Evolutionary conservation across 495 filamentous ascomycete species (phyloP).

Genomic region (Neurospora cerealis): DNA sequence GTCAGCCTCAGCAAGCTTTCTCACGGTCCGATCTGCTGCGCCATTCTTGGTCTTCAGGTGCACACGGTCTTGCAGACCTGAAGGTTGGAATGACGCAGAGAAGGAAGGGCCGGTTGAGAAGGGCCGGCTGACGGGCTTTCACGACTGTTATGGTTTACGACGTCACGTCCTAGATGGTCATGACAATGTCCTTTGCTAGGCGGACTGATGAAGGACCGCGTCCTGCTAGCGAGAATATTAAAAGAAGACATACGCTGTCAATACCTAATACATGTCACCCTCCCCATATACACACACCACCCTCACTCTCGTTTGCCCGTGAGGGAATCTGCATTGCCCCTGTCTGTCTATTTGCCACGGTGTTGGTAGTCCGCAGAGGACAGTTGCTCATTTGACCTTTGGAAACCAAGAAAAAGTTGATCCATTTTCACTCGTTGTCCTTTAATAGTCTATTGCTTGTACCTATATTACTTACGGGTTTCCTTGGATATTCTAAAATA

Average conservation of each 20-base stretch:
- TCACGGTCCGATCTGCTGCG: background rate
- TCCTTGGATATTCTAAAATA: background rate
- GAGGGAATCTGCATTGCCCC: background rate
- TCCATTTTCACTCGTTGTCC: background rate
- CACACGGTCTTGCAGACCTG: background rate
- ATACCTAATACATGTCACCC: constrained; percentile 8
- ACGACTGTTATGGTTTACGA: constrained; percentile 33
- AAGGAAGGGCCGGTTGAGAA: background rate
- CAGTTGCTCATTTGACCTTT: background rate
- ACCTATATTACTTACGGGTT: background rate
- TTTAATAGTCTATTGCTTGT: background rate
- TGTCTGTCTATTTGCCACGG: background rate
- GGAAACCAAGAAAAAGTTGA: background rate
- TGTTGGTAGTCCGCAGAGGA: background rate
- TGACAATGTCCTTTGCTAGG: constrained; percentile 16
- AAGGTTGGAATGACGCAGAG: background rate
- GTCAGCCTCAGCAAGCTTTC: constrained; percentile 3
- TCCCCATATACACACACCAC: background rate
- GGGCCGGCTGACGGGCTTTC: constrained; percentile 8
- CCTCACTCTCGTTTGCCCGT: background rate
- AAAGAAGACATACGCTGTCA: constrained; percentile 10
- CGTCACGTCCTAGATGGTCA: constrained; percentile 30
- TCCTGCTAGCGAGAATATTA: constrained; percentile 1
- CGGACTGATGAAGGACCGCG: constrained; percentile 4
- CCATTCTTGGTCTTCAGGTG: background rate